Percentiles rank a stretch among this genome's conserved stretches.
Conservation (phyloP, 257 asterid genomes). For the Solanum bulbocastanum region DNA sequence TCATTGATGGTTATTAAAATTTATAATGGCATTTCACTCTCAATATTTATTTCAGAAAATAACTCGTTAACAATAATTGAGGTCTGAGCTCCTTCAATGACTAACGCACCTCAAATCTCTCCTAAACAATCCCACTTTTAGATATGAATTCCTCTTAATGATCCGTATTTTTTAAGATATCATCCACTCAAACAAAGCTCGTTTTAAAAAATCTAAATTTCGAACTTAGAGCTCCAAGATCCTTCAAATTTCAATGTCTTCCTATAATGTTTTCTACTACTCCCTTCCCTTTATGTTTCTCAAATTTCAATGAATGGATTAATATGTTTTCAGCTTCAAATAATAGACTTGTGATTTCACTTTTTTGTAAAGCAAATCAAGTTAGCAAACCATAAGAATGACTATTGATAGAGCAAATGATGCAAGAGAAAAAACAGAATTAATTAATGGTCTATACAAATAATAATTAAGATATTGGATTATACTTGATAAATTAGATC, state of each 20-base stretch:
- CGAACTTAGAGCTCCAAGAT: not conserved
- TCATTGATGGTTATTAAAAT: no score
- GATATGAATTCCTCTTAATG: not conserved
- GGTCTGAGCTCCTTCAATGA: not conserved
- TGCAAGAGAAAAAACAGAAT: no score
- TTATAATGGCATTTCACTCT: not conserved
- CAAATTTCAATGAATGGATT: no score
- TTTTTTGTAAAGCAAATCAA: constrained; percentile 5
- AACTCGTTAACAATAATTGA: no score
- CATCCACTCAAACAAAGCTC: not conserved
- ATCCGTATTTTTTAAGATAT: not conserved
- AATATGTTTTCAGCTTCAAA: no score
- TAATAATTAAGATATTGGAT: no score
- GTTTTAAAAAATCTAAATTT: not conserved
- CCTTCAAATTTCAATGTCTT: not conserved
- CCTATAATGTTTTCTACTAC: no score
- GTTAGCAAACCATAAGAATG: not conserved
- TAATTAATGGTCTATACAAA: no score
- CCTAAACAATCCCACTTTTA: not conserved
- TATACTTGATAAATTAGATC: no score
- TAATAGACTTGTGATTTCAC: constrained; percentile 6
- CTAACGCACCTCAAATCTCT: not conserved
- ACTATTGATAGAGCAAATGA: no score
- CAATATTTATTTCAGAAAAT: no score
- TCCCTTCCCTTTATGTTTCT: no score